Conservation (phyloP, 192 early-diverging fungal species). For the Dissophora globulifera region DNA sequence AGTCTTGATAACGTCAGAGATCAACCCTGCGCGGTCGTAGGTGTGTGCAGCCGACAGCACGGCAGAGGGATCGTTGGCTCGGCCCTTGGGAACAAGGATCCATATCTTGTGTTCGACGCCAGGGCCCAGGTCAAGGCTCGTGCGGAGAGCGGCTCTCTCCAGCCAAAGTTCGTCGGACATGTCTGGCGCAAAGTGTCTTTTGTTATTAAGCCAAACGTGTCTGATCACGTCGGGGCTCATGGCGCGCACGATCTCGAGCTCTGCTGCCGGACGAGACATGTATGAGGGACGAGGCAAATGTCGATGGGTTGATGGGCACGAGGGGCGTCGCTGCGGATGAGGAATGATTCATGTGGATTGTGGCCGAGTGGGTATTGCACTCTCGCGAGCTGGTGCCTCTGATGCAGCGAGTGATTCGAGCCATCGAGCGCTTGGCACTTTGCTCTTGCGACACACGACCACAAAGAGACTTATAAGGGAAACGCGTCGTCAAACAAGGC, state of each 20-base stretch:
- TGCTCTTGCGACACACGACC: too few species aligned
- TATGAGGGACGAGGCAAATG: too few species aligned
- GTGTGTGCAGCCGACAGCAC: slow-evolving; percentile 23
- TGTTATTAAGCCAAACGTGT: slow-evolving; percentile 16
- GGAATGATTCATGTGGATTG: too few species aligned
- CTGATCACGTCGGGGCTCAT: slow-evolving; percentile 1
- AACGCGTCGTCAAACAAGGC: too few species aligned
- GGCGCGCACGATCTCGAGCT: slow-evolving; percentile 7
- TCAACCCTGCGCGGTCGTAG: slow-evolving; percentile 5
- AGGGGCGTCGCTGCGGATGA: too few species aligned
- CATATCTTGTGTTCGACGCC: slow-evolving; percentile 15
- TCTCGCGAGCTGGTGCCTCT: too few species aligned
- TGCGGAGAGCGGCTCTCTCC: slow-evolving; percentile 6
- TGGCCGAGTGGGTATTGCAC: too few species aligned
- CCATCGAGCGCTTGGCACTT: too few species aligned
- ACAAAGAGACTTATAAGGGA: too few species aligned
- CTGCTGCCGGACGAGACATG: too few species aligned
- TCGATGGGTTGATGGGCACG: too few species aligned
- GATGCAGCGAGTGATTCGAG: too few species aligned
- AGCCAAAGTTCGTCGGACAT: slow-evolving; percentile 7
- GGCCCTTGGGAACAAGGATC: slow-evolving; percentile 18
- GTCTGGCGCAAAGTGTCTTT: neutral
- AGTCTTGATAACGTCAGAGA: neutral
- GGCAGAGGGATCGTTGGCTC: slow-evolving; percentile 4
- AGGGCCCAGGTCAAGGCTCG: slow-evolving; percentile 10